A percentile compares a stretch with the other conserved stretches of the same genome.
These are phyloP conservation scores for Suillus decipiens DNA, from an alignment of 768 basidiomycete genomes.

Conservation along the genomic window DNA sequence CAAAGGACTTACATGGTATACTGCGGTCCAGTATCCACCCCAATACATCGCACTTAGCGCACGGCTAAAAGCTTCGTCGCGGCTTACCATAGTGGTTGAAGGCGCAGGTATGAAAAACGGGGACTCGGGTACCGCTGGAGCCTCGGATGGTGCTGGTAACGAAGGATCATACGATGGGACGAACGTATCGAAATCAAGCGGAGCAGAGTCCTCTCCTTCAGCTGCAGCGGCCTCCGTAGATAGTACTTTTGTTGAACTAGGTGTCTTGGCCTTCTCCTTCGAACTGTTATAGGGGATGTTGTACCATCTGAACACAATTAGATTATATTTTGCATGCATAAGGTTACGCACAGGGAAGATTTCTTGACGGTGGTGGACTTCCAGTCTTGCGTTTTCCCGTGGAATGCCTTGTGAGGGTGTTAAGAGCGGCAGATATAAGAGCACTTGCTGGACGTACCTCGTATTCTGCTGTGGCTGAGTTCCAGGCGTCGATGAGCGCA, in stretches of 20 bases:
- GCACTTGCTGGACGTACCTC: conserved; percentile 42
- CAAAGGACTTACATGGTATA: conserved; percentile 65
- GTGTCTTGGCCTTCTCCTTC: conserved; percentile 19
- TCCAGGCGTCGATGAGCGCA: conserved; percentile 80
- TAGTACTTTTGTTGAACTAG: conserved; percentile 16
- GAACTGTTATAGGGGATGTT: conserved; percentile 50
- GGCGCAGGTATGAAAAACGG: conserved; percentile 34
- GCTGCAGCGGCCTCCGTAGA: conserved; percentile 7
- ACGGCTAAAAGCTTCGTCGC: conserved; percentile 76
- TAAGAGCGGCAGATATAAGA: conserved; percentile 3
- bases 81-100: conserved; percentile 46
- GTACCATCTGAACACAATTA: conserved; percentile 63
- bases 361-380: conserved; percentile 62
- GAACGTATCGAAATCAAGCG: conserved; percentile 70
- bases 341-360: conserved; percentile 63
- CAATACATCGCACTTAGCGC: conserved; percentile 84
- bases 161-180: conserved; percentile 71
- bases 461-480: conserved; percentile 82
- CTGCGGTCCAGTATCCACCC: conserved; percentile 85
- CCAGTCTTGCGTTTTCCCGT: conserved; percentile 72
- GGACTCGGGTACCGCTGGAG: conserved; percentile 16
- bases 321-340: conserved; percentile 1
- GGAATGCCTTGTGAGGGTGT: conserved; percentile 45
- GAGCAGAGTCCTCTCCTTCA: conserved; percentile 54
- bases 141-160: conserved; percentile 39